Evolutionary conservation across 2,329 filamentous ascomycete species (phyloP).

Genomic region (Sporothrix brunneoviolacea): DNA sequence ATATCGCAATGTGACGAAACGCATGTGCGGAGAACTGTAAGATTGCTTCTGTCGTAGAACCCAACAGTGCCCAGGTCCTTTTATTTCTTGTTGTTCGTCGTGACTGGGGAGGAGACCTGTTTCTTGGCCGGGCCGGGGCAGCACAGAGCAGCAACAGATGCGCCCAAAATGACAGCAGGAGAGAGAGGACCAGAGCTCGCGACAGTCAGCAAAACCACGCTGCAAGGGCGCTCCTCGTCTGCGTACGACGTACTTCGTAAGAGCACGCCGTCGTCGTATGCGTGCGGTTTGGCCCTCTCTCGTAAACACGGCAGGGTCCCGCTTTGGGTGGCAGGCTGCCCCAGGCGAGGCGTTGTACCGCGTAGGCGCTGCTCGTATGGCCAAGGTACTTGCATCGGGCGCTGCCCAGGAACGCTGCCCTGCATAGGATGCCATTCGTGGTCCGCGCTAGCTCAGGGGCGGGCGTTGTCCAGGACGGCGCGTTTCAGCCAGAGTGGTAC

Average conservation of each 20-base stretch:
- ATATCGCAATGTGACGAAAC: slow-evolving; percentile 9
- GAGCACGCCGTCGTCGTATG: too few relatives aligned
- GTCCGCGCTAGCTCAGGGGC: slow-evolving; percentile 16
- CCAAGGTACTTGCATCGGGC: neutral
- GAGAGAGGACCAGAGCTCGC: too few relatives aligned
- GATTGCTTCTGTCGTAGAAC: slow-evolving; percentile 5
- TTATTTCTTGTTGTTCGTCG: neutral
- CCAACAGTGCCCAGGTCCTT: neutral
- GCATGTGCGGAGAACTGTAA: slow-evolving; percentile 3
- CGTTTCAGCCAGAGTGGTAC: slow-evolving; percentile 16
- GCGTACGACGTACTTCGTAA: too few relatives aligned
- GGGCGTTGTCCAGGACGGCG: slow-evolving; percentile 14
- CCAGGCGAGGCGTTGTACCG: too few relatives aligned
- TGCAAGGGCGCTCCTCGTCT: neutral
- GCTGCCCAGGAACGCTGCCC: neutral
- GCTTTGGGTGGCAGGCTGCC: slow-evolving; percentile 4
- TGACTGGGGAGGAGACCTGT: neutral
- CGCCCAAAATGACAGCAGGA: too few relatives aligned
- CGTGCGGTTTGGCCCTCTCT: neutral
- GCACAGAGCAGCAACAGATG: too few relatives aligned
- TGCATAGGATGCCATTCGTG: neutral
- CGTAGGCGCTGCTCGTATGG: neutral
- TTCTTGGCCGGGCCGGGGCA: too few relatives aligned
- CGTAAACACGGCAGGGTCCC: slow-evolving; percentile 3
- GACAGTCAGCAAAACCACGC: too few relatives aligned